A percentile compares a stretch with the other conserved stretches of the same genome.
phyloP scores from a whole-genome alignment of 2,329 filamentous ascomycete species.

The Curvularia eragrostidis region DNA sequence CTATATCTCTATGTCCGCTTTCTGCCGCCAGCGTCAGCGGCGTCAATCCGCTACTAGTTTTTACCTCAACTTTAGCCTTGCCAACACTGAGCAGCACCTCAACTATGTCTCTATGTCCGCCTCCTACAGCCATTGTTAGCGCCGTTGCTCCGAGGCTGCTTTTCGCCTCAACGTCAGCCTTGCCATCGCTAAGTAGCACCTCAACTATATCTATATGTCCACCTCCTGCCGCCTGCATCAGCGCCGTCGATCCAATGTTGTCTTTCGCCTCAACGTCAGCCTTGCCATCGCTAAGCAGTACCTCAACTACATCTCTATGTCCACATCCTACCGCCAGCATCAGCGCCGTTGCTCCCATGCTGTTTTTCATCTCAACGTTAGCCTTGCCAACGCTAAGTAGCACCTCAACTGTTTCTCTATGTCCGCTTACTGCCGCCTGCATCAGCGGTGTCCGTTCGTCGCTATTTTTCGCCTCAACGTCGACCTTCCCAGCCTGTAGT shows the following conservation, averaged over 20 bases:
- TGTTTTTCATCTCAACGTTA: background rate
- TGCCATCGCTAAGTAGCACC: slow-evolving; percentile 2
- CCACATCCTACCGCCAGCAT: background rate
- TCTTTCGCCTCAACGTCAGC: background rate
- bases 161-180: background rate
- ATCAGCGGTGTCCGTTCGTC: background rate
- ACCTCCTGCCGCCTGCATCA: background rate
- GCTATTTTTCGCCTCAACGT: background rate
- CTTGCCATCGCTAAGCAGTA: background rate
- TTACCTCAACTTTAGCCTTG: background rate
- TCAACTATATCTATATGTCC: background rate
- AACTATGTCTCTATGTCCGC: slow-evolving; percentile 1
- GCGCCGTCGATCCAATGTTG: background rate
- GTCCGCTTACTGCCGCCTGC: background rate
- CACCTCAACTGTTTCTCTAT: slow-evolving; percentile 5
- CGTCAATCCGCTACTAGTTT: background rate
- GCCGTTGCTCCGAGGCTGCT: background rate
- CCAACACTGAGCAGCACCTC: slow-evolving; percentile 13
- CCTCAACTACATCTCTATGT: background rate
- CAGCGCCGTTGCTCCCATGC: background rate
- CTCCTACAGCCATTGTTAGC: slow-evolving; percentile 2
- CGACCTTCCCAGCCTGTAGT: background rate
- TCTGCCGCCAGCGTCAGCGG: background rate
- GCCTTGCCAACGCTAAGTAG: slow-evolving; percentile 13
- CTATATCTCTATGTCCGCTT: background rate